Base-by-base conservation (phyloP, 1,139 yeast genomes). In the Entelexis sorbosivorans region DNA sequence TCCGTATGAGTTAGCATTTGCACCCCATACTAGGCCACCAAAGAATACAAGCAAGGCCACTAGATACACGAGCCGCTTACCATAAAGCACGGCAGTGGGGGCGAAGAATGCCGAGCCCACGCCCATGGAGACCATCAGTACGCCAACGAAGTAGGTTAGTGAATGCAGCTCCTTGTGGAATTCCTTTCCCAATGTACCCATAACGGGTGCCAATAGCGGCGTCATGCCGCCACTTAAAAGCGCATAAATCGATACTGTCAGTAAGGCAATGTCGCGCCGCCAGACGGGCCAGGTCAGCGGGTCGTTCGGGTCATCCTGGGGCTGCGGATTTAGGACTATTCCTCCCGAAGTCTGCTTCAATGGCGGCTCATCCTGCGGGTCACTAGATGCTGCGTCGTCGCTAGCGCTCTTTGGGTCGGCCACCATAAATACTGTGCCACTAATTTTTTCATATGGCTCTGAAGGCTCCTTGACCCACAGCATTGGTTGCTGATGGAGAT, bases 231-330 rank as follows among this genome's bases (percentile, higher is more conserved):
- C 84, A 11, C 80, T 79, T 8, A 79, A 64, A 58, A 79, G 76
- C 22, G 79, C 75, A 56, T 77, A 81, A 58, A 76, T 73, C 2
- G 83, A 82, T 45, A 78, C 73, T 34, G 74, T 73, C 22, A 71
- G 59, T 48, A 78, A 66, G 24, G 81, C 77, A 50, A 77, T 56
- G 57, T 78, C 83, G 39, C 82, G 67, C 44, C 76, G 69, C 78
- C 80, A 76, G 7, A 73, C 61, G 1, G 82, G 81, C 87, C 86
- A 81, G 61, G 82, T 82, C 47, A 82, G 68, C 0, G 91, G 91
- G 61, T 82, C 91, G 62, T 83, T 82, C 16, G 84, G 81, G 43
- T 82, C 75, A 58, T 81, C 82, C 28, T 82, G 81, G 5, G 91
- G 91, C 64, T 83, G 89, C 1, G 91, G 91, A 52, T 76, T 72